phyloP scores from a whole-genome alignment of 1,139 yeast genomes.

The Hemisphaericaspora subhashii region DNA sequence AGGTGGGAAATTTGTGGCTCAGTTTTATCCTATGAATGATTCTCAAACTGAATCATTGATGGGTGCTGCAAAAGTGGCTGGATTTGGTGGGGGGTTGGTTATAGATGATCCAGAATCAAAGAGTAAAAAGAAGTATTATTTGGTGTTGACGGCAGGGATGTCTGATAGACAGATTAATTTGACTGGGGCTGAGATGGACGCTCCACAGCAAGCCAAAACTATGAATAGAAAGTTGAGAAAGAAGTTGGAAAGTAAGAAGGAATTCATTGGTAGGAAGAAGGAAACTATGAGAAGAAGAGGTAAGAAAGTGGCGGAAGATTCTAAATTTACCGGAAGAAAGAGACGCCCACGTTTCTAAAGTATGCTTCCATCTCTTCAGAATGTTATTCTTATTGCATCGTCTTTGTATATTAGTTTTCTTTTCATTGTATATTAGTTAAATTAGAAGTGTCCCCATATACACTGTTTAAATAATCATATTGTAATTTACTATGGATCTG shows the following conservation, averaged over 20 bases:
- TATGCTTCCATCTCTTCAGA: not conserved
- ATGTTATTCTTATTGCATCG: not conserved
- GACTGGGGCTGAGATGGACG: slow-evolving; percentile 77
- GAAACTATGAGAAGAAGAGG: slow-evolving; percentile 92
- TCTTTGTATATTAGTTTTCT: slow-evolving; percentile 1
- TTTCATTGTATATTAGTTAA: slow-evolving; percentile 2
- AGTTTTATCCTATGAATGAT: slow-evolving; percentile 92
- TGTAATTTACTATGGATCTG: not conserved
- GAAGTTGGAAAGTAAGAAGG: slow-evolving; percentile 72
- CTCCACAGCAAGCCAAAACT: slow-evolving; percentile 43
- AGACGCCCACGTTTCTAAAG: slow-evolving; percentile 78
- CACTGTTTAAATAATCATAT: not conserved
- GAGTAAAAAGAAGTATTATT: slow-evolving; percentile 84
- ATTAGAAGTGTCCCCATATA: not conserved
- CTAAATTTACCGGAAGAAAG: slow-evolving; percentile 91
- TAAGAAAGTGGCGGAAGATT: slow-evolving; percentile 81
- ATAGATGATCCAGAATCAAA: slow-evolving; percentile 93
- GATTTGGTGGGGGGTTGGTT: slow-evolving; percentile 94
- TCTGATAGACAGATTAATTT: slow-evolving; percentile 70
- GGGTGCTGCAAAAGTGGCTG: slow-evolving; percentile 87
- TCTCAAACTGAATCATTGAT: slow-evolving; percentile 76
- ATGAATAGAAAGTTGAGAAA: slow-evolving; percentile 52
- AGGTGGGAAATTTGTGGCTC: slow-evolving; percentile 97
- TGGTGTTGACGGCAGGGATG: slow-evolving; percentile 87
- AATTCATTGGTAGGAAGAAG: slow-evolving; percentile 86